Percentiles rank a stretch among this genome's conserved stretches.
Conservation (phyloP, 2,329 filamentous ascomycete genomes). For the Arthroderma sp. region DNA sequence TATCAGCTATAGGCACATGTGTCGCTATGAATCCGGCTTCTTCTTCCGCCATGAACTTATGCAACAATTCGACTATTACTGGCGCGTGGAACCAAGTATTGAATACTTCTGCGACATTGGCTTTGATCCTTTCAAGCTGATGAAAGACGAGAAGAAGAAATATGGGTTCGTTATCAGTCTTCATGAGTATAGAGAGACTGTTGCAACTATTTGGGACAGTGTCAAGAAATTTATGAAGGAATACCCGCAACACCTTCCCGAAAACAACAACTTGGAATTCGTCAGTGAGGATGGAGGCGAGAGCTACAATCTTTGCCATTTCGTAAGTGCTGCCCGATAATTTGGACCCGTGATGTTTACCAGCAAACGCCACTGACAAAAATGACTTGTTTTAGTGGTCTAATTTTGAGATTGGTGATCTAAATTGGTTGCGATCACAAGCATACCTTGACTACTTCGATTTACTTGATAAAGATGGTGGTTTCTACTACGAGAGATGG, state of each 20-base stretch:
- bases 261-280: conserved; percentile 80
- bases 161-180: conserved; percentile 94
- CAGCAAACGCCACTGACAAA: background rate
- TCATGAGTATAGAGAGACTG: conserved; percentile 94
- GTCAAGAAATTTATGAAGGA: conserved; percentile 86
- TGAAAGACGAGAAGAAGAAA: conserved; percentile 94
- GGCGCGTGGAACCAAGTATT: conserved; percentile 94
- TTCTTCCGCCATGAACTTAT: conserved; percentile 94
- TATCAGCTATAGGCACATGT: conserved; percentile 97
- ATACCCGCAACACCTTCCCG: conserved; percentile 73
- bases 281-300: conserved; percentile 83
- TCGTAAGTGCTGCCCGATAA: conserved; percentile 48
- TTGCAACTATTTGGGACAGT: conserved; percentile 90
- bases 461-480: conserved; percentile 73
- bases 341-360: conserved; percentile 1
- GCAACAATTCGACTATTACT: conserved; percentile 98
- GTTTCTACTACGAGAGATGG: conserved; percentile 99
- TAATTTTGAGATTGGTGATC: conserved; percentile 92
- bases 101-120: conserved; percentile 92
- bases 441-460: conserved; percentile 87
- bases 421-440: conserved; percentile 83
- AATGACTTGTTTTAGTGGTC: conserved; percentile 55
- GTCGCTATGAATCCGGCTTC: conserved; percentile 96
- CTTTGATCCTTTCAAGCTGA: conserved; percentile 92
- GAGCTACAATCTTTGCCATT: conserved; percentile 94